Evolutionary conservation across 306 rosid species (phyloP), one percentile per base, ranked within the genome.

Genomic region (Lithocarpus polystachyus): DNA sequence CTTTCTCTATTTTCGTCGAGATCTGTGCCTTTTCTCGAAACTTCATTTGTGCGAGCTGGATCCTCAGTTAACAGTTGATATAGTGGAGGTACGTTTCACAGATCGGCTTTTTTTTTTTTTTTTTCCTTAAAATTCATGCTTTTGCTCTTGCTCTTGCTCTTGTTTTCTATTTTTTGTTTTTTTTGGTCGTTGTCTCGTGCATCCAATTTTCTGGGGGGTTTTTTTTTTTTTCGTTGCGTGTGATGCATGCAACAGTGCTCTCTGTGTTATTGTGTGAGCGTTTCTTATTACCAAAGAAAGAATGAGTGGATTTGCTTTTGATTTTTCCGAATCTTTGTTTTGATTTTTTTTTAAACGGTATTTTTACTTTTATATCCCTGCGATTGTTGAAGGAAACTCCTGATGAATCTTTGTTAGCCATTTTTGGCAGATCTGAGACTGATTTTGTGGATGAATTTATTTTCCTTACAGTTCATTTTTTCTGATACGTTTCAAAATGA

Each of bases 351-450:
- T 67, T 5, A 12, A 71, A 6, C 35, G 2, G 53, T 28, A 31
- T 35, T 68, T 35, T 72, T 26, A 72, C 59, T 72, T 72, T 75
- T 52, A 22, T 37, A 14, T 56, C 43, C 33, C 26, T 35, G 65
- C 40, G 10, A 55, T 22, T 81, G 70, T 74, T 73, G 81, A 62
- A 11, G 59, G 53, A 72, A 67, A 40, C 76, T 84, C 68, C 74
- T 77, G 48, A 64, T 35, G 20, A 20, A 28, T 40, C 23, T 9
- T 19, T 40, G 17, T 13, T 15, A 40, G 70, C 55, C 43, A 10
- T 71, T 45, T 79, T 68, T 73, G 60, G 57, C 83, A 83, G 89
- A 88, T 86, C 88, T 83, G 82, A 65, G 1, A 48, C 28, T 35
- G 72, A 75, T 78, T 65, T 67, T 33, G 24, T 72, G 17, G 64